Conservation (phyloP, 1,284 basidiomycete genomes). For the Hortiboletus rubellus region DNA sequence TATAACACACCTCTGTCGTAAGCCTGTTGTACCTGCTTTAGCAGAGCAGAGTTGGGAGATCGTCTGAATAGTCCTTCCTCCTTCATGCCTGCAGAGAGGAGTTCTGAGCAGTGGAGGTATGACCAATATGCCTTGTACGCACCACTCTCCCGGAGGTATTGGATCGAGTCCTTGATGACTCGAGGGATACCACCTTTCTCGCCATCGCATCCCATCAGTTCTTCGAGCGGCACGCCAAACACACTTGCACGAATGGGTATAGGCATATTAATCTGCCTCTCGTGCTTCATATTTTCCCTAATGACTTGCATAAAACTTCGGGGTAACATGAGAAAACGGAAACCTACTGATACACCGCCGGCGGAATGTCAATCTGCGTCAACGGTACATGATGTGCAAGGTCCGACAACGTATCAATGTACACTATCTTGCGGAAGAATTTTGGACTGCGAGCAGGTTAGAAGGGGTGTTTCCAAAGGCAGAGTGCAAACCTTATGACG, state of each 20-base stretch:
- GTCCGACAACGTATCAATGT: constrained; percentile 71
- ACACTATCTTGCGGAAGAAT: constrained; percentile 81
- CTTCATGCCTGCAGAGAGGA: constrained; percentile 49
- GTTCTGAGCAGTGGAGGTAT: not conserved
- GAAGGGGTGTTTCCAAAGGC: not conserved
- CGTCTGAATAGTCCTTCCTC: constrained; percentile 81
- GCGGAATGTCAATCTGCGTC: constrained; percentile 82
- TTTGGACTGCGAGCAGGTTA: constrained; percentile 58
- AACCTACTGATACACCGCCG: constrained; percentile 73
- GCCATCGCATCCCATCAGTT: constrained; percentile 78
- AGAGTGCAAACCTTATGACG: constrained; percentile 65
- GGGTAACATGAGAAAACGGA: not conserved
- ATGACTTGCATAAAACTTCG: not conserved
- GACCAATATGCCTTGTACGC: constrained; percentile 3
- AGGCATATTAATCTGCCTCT: constrained; percentile 65
- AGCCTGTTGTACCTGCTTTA: constrained; percentile 74
- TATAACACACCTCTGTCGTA: constrained; percentile 67
- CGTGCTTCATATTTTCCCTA: constrained; percentile 75
- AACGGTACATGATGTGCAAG: constrained; percentile 75
- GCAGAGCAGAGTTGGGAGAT: constrained; percentile 67
- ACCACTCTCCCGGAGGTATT: constrained; percentile 67
- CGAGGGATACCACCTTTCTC: constrained; percentile 78
- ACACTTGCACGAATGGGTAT: constrained; percentile 56
- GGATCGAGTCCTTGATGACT: constrained; percentile 75
- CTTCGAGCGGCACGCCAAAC: constrained; percentile 78